Evolutionary conservation across 257 asterid genomes (phyloP).

Genomic region (Coffea canephora): DNA sequence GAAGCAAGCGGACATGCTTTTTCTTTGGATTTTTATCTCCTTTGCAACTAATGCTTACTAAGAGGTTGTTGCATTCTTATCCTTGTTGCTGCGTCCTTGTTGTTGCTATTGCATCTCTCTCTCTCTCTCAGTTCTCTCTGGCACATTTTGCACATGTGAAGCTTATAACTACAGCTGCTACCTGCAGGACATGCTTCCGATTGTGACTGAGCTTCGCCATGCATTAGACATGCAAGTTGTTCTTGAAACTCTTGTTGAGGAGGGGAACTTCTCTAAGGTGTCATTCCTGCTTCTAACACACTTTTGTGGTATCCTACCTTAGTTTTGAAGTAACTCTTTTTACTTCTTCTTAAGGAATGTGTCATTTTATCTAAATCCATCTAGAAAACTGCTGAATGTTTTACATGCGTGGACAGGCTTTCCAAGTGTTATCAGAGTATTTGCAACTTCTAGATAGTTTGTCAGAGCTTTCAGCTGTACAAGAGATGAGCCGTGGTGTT

Average conservation of each 20-base stretch:
- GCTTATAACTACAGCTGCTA: constrained; percentile 21
- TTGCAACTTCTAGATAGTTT: constrained; percentile 86
- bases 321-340: constrained; percentile 13
- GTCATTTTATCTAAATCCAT: constrained; percentile 6
- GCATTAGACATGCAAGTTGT: constrained; percentile 76
- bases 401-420: constrained; percentile 64
- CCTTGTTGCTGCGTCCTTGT: too few relatives aligned
- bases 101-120: too few relatives aligned
- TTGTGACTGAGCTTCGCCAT: constrained; percentile 74
- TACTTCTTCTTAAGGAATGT: constrained; percentile 20
- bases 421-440: constrained; percentile 89
- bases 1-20: not conserved
- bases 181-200: constrained; percentile 84
- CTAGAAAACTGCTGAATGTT: constrained; percentile 24
- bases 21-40: not conserved
- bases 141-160: not conserved
- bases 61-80: not conserved
- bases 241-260: constrained; percentile 85
- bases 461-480: constrained; percentile 78
- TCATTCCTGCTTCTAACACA: constrained; percentile 25
- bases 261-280: constrained; percentile 91
- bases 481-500: constrained; percentile 90
- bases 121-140: not conserved
- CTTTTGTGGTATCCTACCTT: constrained; percentile 25
- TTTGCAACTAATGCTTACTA: not conserved